phyloP scores from a whole-genome alignment of 1,284 basidiomycete species.

The Puccinia brachypodii region DNA sequence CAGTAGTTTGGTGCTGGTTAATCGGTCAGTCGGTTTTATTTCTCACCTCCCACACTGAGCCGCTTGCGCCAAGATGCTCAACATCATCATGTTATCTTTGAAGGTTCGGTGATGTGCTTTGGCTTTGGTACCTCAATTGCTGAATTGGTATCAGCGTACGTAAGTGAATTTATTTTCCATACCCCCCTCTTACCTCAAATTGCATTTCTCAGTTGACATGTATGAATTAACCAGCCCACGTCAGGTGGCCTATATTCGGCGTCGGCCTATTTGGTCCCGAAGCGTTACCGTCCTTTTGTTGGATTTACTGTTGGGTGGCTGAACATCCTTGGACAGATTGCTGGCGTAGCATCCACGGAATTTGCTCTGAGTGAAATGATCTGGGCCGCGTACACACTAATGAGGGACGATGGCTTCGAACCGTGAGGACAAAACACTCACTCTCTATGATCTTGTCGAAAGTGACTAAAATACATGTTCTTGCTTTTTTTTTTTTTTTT shows the following conservation, averaged over 20 bases:
- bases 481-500: not conserved
- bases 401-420: constrained; percentile 54
- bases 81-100: constrained; percentile 13
- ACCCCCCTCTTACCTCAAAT: not conserved
- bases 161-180: not conserved
- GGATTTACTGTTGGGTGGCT: constrained; percentile 62
- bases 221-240: constrained; percentile 68
- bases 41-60: constrained; percentile 54
- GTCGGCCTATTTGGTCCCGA: constrained; percentile 71
- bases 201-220: not conserved
- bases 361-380: constrained; percentile 88
- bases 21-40: constrained; percentile 57
- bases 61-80: not conserved
- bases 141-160: constrained; percentile 59
- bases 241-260: constrained; percentile 78
- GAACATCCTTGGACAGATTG: constrained; percentile 81
- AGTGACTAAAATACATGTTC: not conserved
- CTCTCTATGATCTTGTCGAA: constrained; percentile 52
- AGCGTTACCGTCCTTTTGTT: constrained; percentile 65
- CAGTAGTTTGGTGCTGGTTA: constrained; percentile 77
- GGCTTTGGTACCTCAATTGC: constrained; percentile 73
- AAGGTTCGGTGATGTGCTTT: constrained; percentile 71
- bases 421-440: constrained; percentile 59
- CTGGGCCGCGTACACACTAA: constrained; percentile 65
- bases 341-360: constrained; percentile 80